Percentiles rank a stretch among this genome's conserved stretches.
phyloP scores from a whole-genome alignment of 2,329 filamentous ascomycete genomes.

The Epicoccum nigrum region DNA sequence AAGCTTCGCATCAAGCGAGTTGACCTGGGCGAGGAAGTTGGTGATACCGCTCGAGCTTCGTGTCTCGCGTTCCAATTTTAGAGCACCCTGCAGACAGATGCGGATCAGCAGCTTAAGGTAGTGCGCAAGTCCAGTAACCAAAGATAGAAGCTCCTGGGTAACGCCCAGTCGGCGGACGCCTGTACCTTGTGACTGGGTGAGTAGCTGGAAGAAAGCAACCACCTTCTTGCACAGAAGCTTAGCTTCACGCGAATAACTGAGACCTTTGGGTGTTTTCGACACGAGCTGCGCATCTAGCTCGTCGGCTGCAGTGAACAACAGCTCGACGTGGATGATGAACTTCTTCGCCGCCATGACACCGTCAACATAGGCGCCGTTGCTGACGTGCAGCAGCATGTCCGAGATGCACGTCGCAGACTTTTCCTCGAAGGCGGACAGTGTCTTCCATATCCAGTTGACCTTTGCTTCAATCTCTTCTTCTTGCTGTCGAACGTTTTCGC shows the following conservation, averaged over 20 bases:
- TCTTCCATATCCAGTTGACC: constrained; percentile 97
- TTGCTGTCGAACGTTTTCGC: constrained; percentile 77
- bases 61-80: constrained; percentile 88
- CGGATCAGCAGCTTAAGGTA: constrained; percentile 97
- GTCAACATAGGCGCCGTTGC: constrained; percentile 95
- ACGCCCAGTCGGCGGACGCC: constrained; percentile 91
- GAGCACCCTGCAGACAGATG: constrained; percentile 90
- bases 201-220: constrained; percentile 92
- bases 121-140: constrained; percentile 94
- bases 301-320: constrained; percentile 88
- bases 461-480: constrained; percentile 98
- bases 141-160: constrained; percentile 95
- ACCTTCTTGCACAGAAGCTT: constrained; percentile 99
- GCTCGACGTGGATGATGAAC: constrained; percentile 95
- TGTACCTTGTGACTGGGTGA: constrained; percentile 93
- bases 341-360: constrained; percentile 93
- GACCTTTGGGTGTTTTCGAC: constrained; percentile 73
- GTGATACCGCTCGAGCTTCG: constrained; percentile 76
- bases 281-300: constrained; percentile 77
- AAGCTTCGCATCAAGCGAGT: constrained; percentile 70
- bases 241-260: constrained; percentile 93
- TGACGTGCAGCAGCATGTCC: constrained; percentile 97
- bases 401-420: constrained; percentile 98
- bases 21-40: constrained; percentile 81
- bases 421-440: constrained; percentile 94